Conservation (phyloP, 768 basidiomycete species). For the Boletus rubescentipes region DNA sequence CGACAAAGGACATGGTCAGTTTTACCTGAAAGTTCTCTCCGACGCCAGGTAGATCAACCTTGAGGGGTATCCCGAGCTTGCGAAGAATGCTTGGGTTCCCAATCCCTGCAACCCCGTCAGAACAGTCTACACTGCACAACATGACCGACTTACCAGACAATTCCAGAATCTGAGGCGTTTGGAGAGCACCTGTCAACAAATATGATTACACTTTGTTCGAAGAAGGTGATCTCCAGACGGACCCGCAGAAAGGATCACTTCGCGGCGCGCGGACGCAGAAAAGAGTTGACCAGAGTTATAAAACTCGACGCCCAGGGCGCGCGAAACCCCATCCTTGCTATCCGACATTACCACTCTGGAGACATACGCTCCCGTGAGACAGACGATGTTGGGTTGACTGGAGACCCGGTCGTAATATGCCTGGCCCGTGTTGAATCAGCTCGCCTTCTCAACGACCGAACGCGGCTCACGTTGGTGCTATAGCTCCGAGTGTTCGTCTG, state of each 20-base stretch:
- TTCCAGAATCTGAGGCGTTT: constrained; percentile 37
- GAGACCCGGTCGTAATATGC: constrained; percentile 21
- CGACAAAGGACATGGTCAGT: no score
- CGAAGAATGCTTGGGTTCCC: constrained; percentile 11
- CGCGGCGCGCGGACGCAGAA: constrained; percentile 14
- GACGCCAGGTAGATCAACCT: constrained; percentile 36
- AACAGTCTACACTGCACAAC: neutral
- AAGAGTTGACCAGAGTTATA: constrained; percentile 14
- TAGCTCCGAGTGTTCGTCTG: constrained; percentile 17
- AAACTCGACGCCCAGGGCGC: constrained; percentile 25
- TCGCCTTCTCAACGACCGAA: neutral
- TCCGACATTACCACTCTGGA: constrained; percentile 23
- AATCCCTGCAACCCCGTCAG: constrained; percentile 6
- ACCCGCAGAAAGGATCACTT: constrained; percentile 23
- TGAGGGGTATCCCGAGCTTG: constrained; percentile 22
- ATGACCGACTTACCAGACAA: constrained; percentile 21
- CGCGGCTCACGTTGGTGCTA: constrained; percentile 13
- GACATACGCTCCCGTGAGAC: constrained; percentile 24
- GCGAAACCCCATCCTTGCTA: neutral
- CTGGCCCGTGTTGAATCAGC: neutral
- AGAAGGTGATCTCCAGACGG: neutral
- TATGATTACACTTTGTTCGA: neutral
- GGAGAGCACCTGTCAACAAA: constrained; percentile 22
- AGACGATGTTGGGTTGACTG: constrained; percentile 20
- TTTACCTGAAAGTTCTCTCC: constrained; percentile 20